Base-by-base conservation (phyloP, 345 rosid species). In the sweet orange (Citrus sinensis) region DNA sequence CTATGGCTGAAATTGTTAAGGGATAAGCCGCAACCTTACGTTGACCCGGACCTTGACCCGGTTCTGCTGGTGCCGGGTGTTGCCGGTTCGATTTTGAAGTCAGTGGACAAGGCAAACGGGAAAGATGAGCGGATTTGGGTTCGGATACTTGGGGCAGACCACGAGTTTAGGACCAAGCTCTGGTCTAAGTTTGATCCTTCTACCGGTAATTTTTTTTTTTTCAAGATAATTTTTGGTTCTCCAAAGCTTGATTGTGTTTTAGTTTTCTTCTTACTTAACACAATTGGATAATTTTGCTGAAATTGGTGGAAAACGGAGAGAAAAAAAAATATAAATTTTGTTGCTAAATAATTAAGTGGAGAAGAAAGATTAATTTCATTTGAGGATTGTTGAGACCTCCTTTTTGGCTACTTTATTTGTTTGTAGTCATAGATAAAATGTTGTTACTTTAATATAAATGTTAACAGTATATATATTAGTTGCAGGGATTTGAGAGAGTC, bases 151-250 rank as follows among this genome's bases (percentile, higher is more conserved):
- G 87, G 82, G 24, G 99, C 99, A 0, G 99, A 95, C 81, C 87
- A 86, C 39, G 87, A 85, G 85, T 91, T 84, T 62, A 83, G 97
- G 11, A 88, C 90, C 19, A 95, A 95, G 89, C 93, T 95, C 68
- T 95, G 99, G 99, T 95, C 99, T 75, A 90, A 90, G 4, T 92
- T 92, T 61, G 95, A 95, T 78, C 93, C 98, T 83, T 83, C 90
- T 42, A 83, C 95, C 40, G 98, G 98, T 93, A 86, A 72, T 39
- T 40, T 35, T 13, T 29, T 27, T 27, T 42, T 32, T 1, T 17
- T 0, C 30, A 29, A 5, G 6, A 13, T 67, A 17, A 17, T 22
- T 29, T 17, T 42, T 5, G 29, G 58, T 16, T 24, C 2, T 17
- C 51, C 11, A 42, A 13, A 30, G 67, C 59, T 69, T 40, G 9